These are phyloP conservation scores for Didymella pomorum DNA, from an alignment of 2,329 filamentous ascomycete genomes.

Conservation along the genomic window DNA sequence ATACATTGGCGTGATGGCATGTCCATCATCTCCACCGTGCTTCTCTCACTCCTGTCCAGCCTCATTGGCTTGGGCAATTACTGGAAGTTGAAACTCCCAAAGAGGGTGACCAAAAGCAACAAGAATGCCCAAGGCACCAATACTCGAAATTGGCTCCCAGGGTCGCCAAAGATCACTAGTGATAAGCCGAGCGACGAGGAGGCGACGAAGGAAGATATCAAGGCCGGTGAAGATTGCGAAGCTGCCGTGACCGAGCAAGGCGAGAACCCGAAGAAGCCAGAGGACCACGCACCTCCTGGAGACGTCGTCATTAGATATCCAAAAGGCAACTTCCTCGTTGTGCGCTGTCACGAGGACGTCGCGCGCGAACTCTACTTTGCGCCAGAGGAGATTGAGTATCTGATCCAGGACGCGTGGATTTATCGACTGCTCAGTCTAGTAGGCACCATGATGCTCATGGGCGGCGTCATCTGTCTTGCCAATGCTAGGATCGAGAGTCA, in stretches of 20 bases:
- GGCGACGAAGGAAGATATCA: too few relatives aligned
- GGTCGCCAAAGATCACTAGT: too few relatives aligned
- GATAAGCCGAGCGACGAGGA: too few relatives aligned
- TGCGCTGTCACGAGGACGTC: constrained; percentile 59
- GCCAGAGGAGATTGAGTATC: constrained; percentile 59
- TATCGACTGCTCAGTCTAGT: constrained; percentile 60
- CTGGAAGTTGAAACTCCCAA: constrained; percentile 56
- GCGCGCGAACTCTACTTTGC: constrained; percentile 62
- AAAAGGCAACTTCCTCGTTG: constrained; percentile 60
- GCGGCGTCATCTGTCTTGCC: constrained; percentile 60
- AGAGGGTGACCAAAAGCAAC: constrained; percentile 29
- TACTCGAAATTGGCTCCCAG: too few relatives aligned
- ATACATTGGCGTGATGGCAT: constrained; percentile 59
- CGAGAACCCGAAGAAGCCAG: too few relatives aligned
- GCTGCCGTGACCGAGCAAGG: too few relatives aligned
- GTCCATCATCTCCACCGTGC: constrained; percentile 58
- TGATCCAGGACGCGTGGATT: constrained; percentile 49
- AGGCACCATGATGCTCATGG: constrained; percentile 62
- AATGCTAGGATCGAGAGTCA: constrained; percentile 59
- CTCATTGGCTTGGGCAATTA: constrained; percentile 60
- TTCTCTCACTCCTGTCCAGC: constrained; percentile 59
- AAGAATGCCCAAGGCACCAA: too few relatives aligned
- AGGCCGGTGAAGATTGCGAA: too few relatives aligned
- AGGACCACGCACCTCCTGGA: constrained; percentile 26
- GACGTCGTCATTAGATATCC: constrained; percentile 61